These are phyloP conservation scores for Piper betle DNA, from an alignment of 164 flowering plant genomes.

Conservation along the genomic window DNA sequence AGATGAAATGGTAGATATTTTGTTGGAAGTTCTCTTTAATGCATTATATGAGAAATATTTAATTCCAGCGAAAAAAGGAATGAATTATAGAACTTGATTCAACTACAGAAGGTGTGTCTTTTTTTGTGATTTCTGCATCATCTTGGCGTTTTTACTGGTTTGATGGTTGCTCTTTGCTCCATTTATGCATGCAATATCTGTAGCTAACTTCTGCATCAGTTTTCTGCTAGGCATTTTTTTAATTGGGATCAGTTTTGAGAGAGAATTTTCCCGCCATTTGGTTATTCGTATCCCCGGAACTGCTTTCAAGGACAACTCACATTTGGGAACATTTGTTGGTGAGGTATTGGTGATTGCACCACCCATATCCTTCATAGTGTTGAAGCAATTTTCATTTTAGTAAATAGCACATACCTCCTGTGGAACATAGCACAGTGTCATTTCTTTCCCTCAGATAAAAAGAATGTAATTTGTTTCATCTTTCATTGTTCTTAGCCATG, in stretches of 20 bases:
- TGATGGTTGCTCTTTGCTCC: neutral
- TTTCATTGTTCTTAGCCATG: too few species aligned
- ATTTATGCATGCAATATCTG: neutral
- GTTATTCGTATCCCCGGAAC: constrained; percentile 58
- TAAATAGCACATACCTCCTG: too few species aligned
- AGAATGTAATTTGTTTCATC: too few species aligned
- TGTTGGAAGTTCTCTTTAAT: constrained; percentile 46
- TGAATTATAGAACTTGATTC: constrained; percentile 90
- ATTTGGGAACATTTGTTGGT: constrained; percentile 87
- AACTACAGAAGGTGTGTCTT: constrained; percentile 59
- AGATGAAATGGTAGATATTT: constrained; percentile 81
- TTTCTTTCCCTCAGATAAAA: too few species aligned
- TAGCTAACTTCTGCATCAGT: neutral
- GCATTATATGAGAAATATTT: constrained; percentile 63
- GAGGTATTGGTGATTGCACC: constrained; percentile 39
- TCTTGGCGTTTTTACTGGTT: neutral
- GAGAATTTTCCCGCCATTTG: constrained; percentile 95
- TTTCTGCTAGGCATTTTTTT: neutral
- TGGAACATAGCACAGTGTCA: too few species aligned
- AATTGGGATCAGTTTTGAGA: constrained; percentile 3
- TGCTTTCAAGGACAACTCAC: constrained; percentile 94
- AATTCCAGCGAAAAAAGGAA: constrained; percentile 45
- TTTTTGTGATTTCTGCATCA: neutral
- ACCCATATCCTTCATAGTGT: too few species aligned
- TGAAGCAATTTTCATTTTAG: too few species aligned